A percentile compares a stretch with the other conserved stretches of the same genome.
Conservation (phyloP, 768 basidiomycete species). For the Goffeauzyma gilvescens region DNA sequence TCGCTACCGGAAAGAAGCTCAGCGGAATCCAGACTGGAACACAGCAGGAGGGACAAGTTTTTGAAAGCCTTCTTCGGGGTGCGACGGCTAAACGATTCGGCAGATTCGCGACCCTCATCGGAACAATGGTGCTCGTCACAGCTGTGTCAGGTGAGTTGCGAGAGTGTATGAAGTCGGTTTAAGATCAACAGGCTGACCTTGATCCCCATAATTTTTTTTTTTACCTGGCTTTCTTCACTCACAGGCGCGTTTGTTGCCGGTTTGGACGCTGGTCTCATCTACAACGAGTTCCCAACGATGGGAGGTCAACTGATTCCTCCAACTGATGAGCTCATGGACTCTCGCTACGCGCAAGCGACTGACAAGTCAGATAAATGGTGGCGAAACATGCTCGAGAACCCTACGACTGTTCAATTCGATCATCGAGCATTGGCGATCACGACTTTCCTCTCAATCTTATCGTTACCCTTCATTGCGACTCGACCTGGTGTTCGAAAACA, state of each 20-base stretch:
- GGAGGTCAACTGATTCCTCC: constrained; percentile 72
- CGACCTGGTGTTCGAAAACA: constrained; percentile 36
- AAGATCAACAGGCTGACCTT: neutral
- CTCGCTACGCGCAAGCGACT: constrained; percentile 48
- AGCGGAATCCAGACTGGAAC: too few species aligned
- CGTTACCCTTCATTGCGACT: constrained; percentile 24
- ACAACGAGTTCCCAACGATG: constrained; percentile 97
- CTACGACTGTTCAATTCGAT: constrained; percentile 91
- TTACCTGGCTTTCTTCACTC: neutral
- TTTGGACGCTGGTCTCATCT: constrained; percentile 84
- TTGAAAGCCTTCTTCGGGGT: constrained; percentile 22
- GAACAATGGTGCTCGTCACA: constrained; percentile 68
- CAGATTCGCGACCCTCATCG: constrained; percentile 43
- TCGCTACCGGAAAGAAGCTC: constrained; percentile 5
- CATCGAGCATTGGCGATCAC: constrained; percentile 78
- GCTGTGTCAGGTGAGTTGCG: constrained; percentile 62
- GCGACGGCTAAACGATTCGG: constrained; percentile 45
- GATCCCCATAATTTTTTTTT: neutral
- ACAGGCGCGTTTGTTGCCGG: constrained; percentile 95
- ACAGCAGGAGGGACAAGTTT: too few species aligned
- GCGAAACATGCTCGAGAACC: constrained; percentile 93
- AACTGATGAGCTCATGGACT: constrained; percentile 56
- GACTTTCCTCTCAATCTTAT: constrained; percentile 42
- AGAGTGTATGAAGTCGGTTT: constrained; percentile 3
- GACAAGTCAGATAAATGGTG: constrained; percentile 73